Base-by-base conservation (phyloP, 2,329 filamentous ascomycete species). In the Talaromyces marneffei region DNA sequence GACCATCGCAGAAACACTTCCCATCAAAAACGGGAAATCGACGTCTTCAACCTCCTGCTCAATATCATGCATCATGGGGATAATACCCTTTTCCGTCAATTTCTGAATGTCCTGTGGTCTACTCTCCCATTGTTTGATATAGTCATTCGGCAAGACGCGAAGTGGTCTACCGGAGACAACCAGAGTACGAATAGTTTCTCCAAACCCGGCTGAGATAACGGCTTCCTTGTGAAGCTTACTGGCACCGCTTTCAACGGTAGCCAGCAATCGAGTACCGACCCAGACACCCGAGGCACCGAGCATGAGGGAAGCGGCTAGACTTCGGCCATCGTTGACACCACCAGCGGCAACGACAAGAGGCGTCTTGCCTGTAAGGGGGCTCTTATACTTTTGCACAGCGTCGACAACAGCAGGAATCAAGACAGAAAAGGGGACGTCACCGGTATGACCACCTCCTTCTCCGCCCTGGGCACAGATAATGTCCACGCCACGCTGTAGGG, bases 231-330 rank as follows among this genome's bases (percentile, higher is more conserved):
- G 92, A 78, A 87, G 79, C 67, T 88, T 82, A 72, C 87, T 90
- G 70, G 91, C 92, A 16, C 87, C 88, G 0, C 92, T 92, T 78
- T 97, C 93, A 35, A 80, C 82, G 8, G 85, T 86, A 1, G 93
- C 92, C 16, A 97, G 91, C 75, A 97, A 97, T 20, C 93, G 82
- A 63, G 93, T 97, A 29, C 93, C 93, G 1, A 97, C 92, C 93
- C 93, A 97, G 1, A 95, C 93, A 10, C 90, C 93, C 3, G 83
- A 82, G 1, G 92, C 93, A 16, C 93, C 93, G 71, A 94, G 89
- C 86, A 95, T 93, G 73, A 97, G 78, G 64, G 86, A 87, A 62
- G 86, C 86, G 0, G 93, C 93, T 60, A 97, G 79, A 57, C 88
- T 87, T 16, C 91, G 83, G 1, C 93, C 93, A 71, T 94, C 89